Conservation (phyloP, 306 rosid species). For the Notholithocarpus densiflorus region DNA sequence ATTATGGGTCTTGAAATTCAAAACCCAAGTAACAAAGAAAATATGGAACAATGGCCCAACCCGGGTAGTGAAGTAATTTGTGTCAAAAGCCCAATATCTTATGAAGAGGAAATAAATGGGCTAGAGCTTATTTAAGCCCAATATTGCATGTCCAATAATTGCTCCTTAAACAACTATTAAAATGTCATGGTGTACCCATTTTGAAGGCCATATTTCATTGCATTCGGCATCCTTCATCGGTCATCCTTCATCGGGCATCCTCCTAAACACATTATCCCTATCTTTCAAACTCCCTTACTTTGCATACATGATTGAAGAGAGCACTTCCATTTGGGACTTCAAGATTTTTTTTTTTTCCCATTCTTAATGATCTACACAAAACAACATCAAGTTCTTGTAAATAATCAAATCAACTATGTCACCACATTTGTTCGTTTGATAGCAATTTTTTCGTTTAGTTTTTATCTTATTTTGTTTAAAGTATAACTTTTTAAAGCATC, state of each 20-base stretch:
- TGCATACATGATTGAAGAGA: conserved; percentile 75
- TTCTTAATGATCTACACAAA: conserved; percentile 78
- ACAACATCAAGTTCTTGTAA: conserved; percentile 63
- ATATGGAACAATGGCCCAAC: too few relatives aligned
- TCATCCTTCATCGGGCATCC: conserved; percentile 62
- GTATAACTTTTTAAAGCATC: too few relatives aligned
- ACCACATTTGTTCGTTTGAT: conserved; percentile 22
- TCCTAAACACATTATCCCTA: conserved; percentile 52
- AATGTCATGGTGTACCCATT: conserved; percentile 59
- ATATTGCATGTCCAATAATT: too few relatives aligned
- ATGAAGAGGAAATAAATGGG: too few relatives aligned
- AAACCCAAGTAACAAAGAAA: too few relatives aligned
- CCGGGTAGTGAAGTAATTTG: too few relatives aligned
- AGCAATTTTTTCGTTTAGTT: too few relatives aligned
- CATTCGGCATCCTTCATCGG: conserved; percentile 70
- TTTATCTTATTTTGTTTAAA: too few relatives aligned
- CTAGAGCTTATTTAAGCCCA: too few relatives aligned
- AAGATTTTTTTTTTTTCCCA: conserved; percentile 11
- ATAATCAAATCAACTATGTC: conserved; percentile 45
- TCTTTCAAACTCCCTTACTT: conserved; percentile 75
- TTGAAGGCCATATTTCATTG: conserved; percentile 86
- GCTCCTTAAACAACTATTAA: conserved; percentile 57
- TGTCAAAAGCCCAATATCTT: too few relatives aligned
- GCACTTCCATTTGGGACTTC: conserved; percentile 77
- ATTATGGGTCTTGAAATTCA: too few relatives aligned